These are phyloP conservation scores for Sporothrix inflata DNA, from an alignment of 2,329 filamentous ascomycete genomes.

Conservation along the genomic window DNA sequence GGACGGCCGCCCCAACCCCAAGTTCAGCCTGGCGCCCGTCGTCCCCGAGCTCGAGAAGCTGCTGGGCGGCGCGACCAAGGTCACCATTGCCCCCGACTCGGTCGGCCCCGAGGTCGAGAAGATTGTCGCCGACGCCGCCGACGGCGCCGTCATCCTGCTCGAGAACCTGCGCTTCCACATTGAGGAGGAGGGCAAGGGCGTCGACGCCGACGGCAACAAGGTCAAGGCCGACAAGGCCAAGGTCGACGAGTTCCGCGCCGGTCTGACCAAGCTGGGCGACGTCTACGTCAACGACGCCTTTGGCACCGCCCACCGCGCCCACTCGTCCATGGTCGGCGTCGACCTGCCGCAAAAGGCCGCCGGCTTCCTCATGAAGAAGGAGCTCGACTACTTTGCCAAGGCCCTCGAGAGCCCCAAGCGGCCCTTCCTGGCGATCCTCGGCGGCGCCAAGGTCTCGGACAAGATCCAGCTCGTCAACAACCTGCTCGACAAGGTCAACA, in stretches of 20 bases:
- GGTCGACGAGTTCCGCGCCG: conserved; percentile 93
- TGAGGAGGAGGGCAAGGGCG: conserved; percentile 95
- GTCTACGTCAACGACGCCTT: conserved; percentile 99
- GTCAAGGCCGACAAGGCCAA: conserved; percentile 93
- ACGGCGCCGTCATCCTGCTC: conserved; percentile 83
- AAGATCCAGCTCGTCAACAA: conserved; percentile 99
- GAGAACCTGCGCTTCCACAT: conserved; percentile 99
- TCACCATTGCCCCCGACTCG: conserved; percentile 87
- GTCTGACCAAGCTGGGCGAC: conserved; percentile 90
- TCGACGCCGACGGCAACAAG: conserved; percentile 95
- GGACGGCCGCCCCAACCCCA: conserved; percentile 83
- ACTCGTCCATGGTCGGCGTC: conserved; percentile 99
- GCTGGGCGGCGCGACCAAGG: conserved; percentile 72
- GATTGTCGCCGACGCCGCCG: conserved; percentile 78
- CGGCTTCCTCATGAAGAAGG: conserved; percentile 99
- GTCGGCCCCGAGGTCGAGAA: conserved; percentile 90
- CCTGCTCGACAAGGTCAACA: conserved; percentile 96
- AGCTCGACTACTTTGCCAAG: conserved; percentile 98
- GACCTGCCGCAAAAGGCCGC: conserved; percentile 95
- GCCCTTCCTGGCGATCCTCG: conserved; percentile 97
- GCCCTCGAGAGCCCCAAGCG: conserved; percentile 90
- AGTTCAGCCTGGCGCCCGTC: conserved; percentile 94
- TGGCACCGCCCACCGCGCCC: conserved; percentile 95
- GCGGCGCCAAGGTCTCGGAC: conserved; percentile 97
- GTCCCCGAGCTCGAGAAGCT: conserved; percentile 90